Evolutionary conservation across 805 yeast genomes (phyloP), one percentile per base, ranked within the genome.

Genomic region (Teunomyces panamensis): DNA sequence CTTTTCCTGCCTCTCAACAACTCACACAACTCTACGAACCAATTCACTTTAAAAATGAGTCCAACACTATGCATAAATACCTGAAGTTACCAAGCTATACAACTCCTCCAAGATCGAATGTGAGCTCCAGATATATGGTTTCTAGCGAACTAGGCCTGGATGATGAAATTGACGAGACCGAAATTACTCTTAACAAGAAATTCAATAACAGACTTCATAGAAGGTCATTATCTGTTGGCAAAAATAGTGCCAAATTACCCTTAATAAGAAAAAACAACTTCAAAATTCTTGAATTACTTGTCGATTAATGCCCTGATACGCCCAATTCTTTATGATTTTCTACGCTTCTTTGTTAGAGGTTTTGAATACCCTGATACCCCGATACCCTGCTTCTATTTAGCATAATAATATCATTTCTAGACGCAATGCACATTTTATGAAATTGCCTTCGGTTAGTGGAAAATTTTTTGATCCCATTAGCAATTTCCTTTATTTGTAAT

Each of bases 171-270:
- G 63, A 57, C 49, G 63, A 60, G 26, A 33, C 58, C 20, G 64
- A 58, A 47, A 42, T 45, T 14, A 47, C 46, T n/a, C 46, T 47
- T 43, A 8, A 26, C 27, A 46, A 26, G 17, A 50, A 45, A 27
- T 45, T 43, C 33, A 14, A 36, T 30, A 28, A 28, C 14, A 32
- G 39, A 24, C 34, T 41, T 10, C 67, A 63, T 47, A 63, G 59
- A 45, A 58, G 76, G 43, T 63, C 73, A 20, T 54, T 64, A 54
- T 70, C 75, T 17, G 71, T 69, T 24, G 76, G 75, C 1, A 67
- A 63, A 37, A 71, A 71, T 53, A 67, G 62, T 32, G 57, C 67
- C 39, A 71, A 71, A 53, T 55, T 59, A 43, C 57, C 56, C 32
- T 60, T 71, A 35, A 65, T 71, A 26, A 64, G 54, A 47, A 69